phyloP scores from a whole-genome alignment of 257 asterid species.

The Leptodermis oblonga region DNA sequence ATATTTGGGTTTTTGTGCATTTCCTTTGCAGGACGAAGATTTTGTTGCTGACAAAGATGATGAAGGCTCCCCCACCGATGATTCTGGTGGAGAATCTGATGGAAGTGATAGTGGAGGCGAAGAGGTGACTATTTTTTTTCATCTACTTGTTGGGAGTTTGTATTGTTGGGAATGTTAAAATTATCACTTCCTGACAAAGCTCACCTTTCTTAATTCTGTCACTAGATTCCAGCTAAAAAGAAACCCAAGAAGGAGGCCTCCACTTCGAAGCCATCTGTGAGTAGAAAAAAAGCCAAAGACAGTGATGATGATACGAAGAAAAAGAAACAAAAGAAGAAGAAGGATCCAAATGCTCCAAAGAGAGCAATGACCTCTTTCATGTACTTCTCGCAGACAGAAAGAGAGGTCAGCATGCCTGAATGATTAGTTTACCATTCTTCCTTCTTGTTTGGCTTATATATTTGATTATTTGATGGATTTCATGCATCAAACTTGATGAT shows the following conservation, averaged over 20 bases:
- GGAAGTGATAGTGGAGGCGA: conserved; percentile 61
- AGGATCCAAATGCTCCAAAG: conserved; percentile 95
- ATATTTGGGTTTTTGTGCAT: background rate
- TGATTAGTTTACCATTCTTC: background rate
- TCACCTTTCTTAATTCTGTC: conserved; percentile 21
- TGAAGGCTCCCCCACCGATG: conserved; percentile 94
- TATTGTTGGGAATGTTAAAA: background rate
- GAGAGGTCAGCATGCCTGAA: conserved; percentile 58
- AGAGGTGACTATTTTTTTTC: conserved; percentile 37
- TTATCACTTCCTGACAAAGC: conserved; percentile 14
- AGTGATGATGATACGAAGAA: conserved; percentile 62
- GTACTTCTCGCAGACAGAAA: conserved; percentile 77
- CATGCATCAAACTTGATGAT: background rate
- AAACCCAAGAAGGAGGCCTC: conserved; percentile 56
- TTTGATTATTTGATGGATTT: background rate
- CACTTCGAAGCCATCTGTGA: conserved; percentile 51
- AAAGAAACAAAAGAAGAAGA: conserved; percentile 82
- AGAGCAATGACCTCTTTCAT: conserved; percentile 78
- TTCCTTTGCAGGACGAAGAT: conserved; percentile 63
- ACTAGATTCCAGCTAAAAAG: conserved; percentile 55
- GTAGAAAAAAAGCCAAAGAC: conserved; percentile 60
- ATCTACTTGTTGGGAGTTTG: background rate
- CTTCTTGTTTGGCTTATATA: background rate
- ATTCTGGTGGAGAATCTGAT: conserved; percentile 84
- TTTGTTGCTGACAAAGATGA: conserved; percentile 74